Percentiles rank a stretch among this genome's conserved stretches.
Conservation (phyloP, 1,284 basidiomycete genomes). For the Ceratobasidium sp. region DNA sequence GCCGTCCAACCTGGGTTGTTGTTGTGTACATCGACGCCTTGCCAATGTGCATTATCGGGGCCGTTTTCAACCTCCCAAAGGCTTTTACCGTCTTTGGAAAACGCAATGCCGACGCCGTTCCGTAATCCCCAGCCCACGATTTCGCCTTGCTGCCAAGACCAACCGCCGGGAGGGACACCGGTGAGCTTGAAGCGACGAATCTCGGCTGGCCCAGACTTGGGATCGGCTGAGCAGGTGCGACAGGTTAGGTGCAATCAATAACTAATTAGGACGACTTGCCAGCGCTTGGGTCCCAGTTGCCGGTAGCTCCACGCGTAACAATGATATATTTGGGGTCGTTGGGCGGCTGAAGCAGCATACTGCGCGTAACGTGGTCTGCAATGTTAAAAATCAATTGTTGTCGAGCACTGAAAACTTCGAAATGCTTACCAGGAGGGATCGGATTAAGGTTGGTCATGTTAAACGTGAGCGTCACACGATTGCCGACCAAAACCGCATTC, state of each 20-base stretch:
- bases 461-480: constrained; percentile 47
- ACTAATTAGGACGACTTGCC: background rate
- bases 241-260: too few species aligned
- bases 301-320: constrained; percentile 57
- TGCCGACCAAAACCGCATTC: constrained; percentile 44
- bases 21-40: constrained; percentile 27
- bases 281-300: constrained; percentile 59
- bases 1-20: constrained; percentile 25
- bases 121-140: constrained; percentile 61
- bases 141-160: constrained; percentile 55
- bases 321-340: constrained; percentile 47
- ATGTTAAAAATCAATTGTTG: constrained; percentile 40
- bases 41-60: constrained; percentile 50
- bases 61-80: constrained; percentile 62
- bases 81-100: constrained; percentile 50
- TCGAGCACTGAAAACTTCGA: background rate
- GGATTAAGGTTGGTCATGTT: constrained; percentile 58
- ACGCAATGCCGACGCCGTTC: constrained; percentile 61
- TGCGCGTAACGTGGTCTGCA: constrained; percentile 56
- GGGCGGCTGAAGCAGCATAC: constrained; percentile 56
- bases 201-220: constrained; percentile 59
- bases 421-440: constrained; percentile 45
- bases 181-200: constrained; percentile 54
- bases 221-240: background rate
- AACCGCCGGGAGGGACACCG: constrained; percentile 11